phyloP scores from a whole-genome alignment of 192 early-diverging fungal genomes.

The Backusella sp. region DNA sequence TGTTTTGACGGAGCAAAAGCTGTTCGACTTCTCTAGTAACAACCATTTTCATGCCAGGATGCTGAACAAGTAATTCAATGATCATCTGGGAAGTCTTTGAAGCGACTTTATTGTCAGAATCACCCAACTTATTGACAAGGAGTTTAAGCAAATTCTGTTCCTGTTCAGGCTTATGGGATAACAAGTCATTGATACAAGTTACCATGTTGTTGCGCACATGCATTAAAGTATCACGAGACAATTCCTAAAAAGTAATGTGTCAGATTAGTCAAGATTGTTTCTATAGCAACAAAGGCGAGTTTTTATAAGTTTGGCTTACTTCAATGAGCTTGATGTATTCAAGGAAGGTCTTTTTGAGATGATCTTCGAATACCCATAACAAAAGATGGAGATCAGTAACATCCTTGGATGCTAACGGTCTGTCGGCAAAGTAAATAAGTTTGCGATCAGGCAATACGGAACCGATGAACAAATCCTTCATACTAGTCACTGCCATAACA shows the following conservation, averaged over 20 bases:
- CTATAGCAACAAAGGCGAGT: not conserved
- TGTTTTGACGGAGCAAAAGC: slow-evolving; percentile 72
- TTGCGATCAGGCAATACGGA: slow-evolving; percentile 87
- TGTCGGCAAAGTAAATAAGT: slow-evolving; percentile 91
- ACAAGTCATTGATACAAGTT: slow-evolving; percentile 70
- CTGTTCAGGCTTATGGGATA: slow-evolving; percentile 89
- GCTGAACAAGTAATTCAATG: slow-evolving; percentile 65
- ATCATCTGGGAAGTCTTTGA: slow-evolving; percentile 82
- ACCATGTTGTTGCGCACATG: slow-evolving; percentile 85
- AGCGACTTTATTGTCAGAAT: slow-evolving; percentile 82
- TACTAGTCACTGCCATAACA: slow-evolving; percentile 76
- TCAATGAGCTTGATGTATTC: slow-evolving; percentile 90
- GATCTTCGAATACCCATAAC: slow-evolving; percentile 93
- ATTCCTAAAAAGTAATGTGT: slow-evolving; percentile 41
- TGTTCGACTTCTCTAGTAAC: slow-evolving; percentile 89
- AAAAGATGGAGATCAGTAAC: slow-evolving; percentile 76
- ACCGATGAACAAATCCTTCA: slow-evolving; percentile 87
- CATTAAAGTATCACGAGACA: slow-evolving; percentile 83
- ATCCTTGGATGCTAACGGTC: slow-evolving; percentile 60
- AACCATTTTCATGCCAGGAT: slow-evolving; percentile 87
- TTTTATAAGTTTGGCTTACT: slow-evolving; percentile 40
- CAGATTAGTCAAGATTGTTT: not conserved
- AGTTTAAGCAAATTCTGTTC: slow-evolving; percentile 92
- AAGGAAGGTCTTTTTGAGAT: slow-evolving; percentile 88
- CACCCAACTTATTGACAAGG: slow-evolving; percentile 95